These are phyloP conservation scores for Aspergillus conjunctus DNA, from an alignment of 495 filamentous ascomycete genomes.

Conservation along the genomic window DNA sequence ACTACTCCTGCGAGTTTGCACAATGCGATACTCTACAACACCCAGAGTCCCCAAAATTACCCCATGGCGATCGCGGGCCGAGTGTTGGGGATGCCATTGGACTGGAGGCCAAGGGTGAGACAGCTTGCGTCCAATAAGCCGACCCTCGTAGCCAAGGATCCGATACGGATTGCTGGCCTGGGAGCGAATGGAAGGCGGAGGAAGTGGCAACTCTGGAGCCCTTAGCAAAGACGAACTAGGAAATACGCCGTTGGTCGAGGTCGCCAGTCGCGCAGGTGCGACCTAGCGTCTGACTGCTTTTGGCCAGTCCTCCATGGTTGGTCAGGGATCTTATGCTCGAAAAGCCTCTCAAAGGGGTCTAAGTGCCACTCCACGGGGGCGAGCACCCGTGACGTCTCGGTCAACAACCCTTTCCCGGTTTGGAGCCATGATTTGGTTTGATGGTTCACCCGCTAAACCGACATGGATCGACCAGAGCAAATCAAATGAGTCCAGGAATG, in stretches of 20 bases:
- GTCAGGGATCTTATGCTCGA: neutral
- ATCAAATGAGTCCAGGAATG: slow-evolving; percentile 4
- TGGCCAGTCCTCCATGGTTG: slow-evolving; percentile 20
- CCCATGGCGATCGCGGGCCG: slow-evolving; percentile 20
- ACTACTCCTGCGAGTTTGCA: neutral
- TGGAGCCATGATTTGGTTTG: slow-evolving; percentile 7
- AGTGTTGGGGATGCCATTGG: slow-evolving; percentile 15
- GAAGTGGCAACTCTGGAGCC: slow-evolving; percentile 9
- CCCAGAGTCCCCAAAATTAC: slow-evolving; percentile 23
- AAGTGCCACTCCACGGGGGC: slow-evolving; percentile 7
- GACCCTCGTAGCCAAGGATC: slow-evolving; percentile 3
- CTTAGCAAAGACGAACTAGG: too few species aligned
- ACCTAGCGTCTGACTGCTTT: slow-evolving; percentile 13
- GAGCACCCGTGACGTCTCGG: neutral
- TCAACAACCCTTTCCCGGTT: neutral
- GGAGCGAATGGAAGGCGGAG: slow-evolving; percentile 7
- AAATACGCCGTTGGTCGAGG: slow-evolving; percentile 13
- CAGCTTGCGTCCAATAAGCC: neutral
- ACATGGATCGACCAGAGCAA: slow-evolving; percentile 6
- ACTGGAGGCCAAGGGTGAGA: slow-evolving; percentile 14
- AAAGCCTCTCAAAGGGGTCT: slow-evolving; percentile 3
- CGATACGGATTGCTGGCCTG: neutral
- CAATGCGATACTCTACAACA: slow-evolving; percentile 13
- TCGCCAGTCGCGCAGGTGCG: slow-evolving; percentile 15
- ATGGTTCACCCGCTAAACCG: neutral